phyloP scores from a whole-genome alignment of 805 yeast genomes.

The Saccharomycopsis sp. region DNA sequence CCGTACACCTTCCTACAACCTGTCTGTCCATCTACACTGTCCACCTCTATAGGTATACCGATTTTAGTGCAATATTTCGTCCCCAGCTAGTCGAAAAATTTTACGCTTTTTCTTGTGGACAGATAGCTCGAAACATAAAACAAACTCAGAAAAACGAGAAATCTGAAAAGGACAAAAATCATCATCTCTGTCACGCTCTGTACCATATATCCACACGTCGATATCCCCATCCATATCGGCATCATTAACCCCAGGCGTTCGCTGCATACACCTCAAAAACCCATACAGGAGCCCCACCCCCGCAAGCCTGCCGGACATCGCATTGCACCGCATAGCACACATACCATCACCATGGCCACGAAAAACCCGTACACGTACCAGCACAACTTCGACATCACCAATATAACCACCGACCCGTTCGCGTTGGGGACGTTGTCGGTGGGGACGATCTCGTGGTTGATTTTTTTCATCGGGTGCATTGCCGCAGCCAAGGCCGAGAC shows the following conservation, averaged over 20 bases:
- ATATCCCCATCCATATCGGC: no score
- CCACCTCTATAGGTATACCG: no score
- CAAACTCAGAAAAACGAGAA: neutral
- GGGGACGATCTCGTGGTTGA: conserved; percentile 74
- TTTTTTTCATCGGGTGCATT: conserved; percentile 83
- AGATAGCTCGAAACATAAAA: neutral
- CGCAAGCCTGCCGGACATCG: neutral
- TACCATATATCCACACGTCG: no score
- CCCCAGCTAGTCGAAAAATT: neutral
- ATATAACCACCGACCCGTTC: conserved; percentile 76
- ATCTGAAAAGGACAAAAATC: neutral
- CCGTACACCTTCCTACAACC: no score
- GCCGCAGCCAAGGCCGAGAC: conserved; percentile 31
- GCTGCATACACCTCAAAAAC: no score
- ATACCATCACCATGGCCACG: conserved; percentile 9
- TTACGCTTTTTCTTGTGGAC: neutral
- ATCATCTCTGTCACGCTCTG: neutral
- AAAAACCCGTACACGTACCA: conserved; percentile 22
- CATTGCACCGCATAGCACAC: neutral
- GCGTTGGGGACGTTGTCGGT: conserved; percentile 76
- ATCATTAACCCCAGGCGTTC: neutral
- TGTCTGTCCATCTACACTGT: no score
- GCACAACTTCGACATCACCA: conserved; percentile 34
- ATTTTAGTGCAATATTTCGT: neutral
- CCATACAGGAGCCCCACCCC: no score